phyloP scores from a whole-genome alignment of 768 basidiomycete genomes.

The Tulasnella sp. region DNA sequence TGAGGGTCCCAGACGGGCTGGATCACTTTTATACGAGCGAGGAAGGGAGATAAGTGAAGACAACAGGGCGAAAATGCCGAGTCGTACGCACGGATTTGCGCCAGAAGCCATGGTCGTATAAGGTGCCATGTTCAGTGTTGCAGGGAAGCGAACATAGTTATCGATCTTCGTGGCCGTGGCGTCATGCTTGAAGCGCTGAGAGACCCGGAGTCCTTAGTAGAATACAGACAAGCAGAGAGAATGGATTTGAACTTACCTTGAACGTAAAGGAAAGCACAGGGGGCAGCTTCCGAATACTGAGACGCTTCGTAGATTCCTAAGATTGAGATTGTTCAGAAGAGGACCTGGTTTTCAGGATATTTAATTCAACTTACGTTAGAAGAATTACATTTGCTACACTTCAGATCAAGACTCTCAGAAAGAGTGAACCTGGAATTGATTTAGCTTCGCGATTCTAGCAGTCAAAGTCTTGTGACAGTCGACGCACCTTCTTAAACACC shows the following conservation, averaged over 20 bases:
- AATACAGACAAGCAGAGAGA: background rate
- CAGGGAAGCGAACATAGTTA: constrained; percentile 68
- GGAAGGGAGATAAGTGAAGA: background rate
- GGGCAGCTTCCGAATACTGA: constrained; percentile 76
- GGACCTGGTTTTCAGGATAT: background rate
- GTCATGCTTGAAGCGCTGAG: constrained; percentile 85
- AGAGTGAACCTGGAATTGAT: constrained; percentile 83
- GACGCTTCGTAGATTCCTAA: constrained; percentile 70
- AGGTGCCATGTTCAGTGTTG: constrained; percentile 76
- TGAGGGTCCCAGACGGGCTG: constrained; percentile 31
- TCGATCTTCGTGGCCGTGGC: constrained; percentile 76
- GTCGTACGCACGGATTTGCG: background rate
- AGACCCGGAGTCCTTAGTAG: background rate
- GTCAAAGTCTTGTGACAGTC: background rate
- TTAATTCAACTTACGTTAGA: constrained; percentile 35
- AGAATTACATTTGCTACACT: constrained; percentile 72
- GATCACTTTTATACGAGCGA: constrained; percentile 6
- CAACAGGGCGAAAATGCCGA: background rate
- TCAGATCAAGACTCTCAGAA: constrained; percentile 69
- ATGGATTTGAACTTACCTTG: constrained; percentile 46
- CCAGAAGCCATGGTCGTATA: constrained; percentile 61
- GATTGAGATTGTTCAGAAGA: background rate
- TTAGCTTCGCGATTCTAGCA: no score
- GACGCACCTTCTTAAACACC: constrained; percentile 59
- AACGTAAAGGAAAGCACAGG: constrained; percentile 89